These are phyloP conservation scores for Sclerotinia minor DNA, from an alignment of 2,329 filamentous ascomycete genomes.

Conservation along the genomic window DNA sequence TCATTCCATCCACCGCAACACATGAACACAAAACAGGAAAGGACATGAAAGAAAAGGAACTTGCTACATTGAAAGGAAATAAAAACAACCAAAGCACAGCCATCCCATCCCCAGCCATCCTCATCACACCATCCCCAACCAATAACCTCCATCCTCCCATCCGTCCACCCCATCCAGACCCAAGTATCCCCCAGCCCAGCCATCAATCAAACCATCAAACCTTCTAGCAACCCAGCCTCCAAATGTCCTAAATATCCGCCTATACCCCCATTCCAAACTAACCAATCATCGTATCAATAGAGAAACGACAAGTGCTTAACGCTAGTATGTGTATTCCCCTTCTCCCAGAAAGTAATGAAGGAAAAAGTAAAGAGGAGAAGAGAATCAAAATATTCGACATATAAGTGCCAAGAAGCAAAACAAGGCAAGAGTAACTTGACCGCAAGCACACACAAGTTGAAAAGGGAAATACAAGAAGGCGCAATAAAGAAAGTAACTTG, in stretches of 20 bases:
- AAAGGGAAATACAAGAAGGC: constrained; percentile 21
- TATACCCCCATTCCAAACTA: constrained; percentile 23
- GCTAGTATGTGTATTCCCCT: constrained; percentile 18
- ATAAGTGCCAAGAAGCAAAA: constrained; percentile 17
- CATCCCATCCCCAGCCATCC: background rate
- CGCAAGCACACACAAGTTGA: constrained; percentile 14
- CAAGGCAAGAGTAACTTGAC: constrained; percentile 12
- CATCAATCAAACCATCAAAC: constrained; percentile 16
- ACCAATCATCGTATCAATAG: constrained; percentile 17
- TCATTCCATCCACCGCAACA: background rate
- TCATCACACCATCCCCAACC: constrained; percentile 14
- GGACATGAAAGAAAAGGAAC: constrained; percentile 8
- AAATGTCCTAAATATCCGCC: constrained; percentile 23
- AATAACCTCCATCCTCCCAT: constrained; percentile 11
- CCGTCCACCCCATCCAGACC: constrained; percentile 21
- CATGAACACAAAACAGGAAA: background rate
- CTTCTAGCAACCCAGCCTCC: constrained; percentile 19
- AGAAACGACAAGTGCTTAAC: constrained; percentile 20
- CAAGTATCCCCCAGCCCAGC: constrained; percentile 19
- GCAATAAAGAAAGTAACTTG: constrained; percentile 9
- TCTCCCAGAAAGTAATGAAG: constrained; percentile 18
- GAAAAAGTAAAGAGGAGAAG: constrained; percentile 20
- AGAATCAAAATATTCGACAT: constrained; percentile 21
- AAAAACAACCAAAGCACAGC: constrained; percentile 17
- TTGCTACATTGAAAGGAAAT: constrained; percentile 26